phyloP scores from a whole-genome alignment of 1,284 basidiomycete genomes.

The Grifola frondosa region DNA sequence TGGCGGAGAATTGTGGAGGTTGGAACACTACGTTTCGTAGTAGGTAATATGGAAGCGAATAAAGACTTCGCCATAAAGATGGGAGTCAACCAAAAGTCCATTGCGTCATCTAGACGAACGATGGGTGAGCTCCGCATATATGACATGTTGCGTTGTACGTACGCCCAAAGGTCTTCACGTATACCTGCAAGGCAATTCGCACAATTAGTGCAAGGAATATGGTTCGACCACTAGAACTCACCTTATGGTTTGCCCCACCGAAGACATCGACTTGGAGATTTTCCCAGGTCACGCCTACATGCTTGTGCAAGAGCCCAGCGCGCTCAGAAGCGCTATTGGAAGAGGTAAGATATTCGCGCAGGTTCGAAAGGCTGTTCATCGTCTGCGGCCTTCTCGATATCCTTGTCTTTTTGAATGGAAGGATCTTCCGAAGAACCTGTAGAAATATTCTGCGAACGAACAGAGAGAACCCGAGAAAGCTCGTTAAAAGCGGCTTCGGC shows the following conservation, averaged over 20 bases:
- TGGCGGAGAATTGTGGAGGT: slow-evolving; percentile 64
- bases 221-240: slow-evolving; percentile 21
- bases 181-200: slow-evolving; percentile 43
- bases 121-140: too few species aligned
- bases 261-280: slow-evolving; percentile 70
- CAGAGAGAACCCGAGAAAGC: slow-evolving; percentile 42
- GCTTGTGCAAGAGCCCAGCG: slow-evolving; percentile 81
- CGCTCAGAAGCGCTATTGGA: slow-evolving; percentile 65
- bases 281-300: slow-evolving; percentile 81
- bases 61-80: slow-evolving; percentile 48
- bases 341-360: slow-evolving; percentile 74
- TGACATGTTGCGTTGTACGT: slow-evolving; percentile 24
- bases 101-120: slow-evolving; percentile 55
- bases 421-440: slow-evolving; percentile 17
- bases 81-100: slow-evolving; percentile 55
- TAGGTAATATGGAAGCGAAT: slow-evolving; percentile 53
- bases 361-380: slow-evolving; percentile 55
- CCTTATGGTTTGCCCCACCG: slow-evolving; percentile 64
- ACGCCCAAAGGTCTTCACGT: slow-evolving; percentile 66
- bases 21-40: slow-evolving; percentile 43
- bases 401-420: slow-evolving; percentile 21
- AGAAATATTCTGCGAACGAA: slow-evolving; percentile 16
- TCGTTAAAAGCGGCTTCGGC: slow-evolving; percentile 57
- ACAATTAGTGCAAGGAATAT: not conserved
- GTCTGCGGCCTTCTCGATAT: slow-evolving; percentile 49